These are phyloP conservation scores for Elasticomyces elasticus DNA, from an alignment of 495 filamentous ascomycete genomes.

Conservation along the genomic window DNA sequence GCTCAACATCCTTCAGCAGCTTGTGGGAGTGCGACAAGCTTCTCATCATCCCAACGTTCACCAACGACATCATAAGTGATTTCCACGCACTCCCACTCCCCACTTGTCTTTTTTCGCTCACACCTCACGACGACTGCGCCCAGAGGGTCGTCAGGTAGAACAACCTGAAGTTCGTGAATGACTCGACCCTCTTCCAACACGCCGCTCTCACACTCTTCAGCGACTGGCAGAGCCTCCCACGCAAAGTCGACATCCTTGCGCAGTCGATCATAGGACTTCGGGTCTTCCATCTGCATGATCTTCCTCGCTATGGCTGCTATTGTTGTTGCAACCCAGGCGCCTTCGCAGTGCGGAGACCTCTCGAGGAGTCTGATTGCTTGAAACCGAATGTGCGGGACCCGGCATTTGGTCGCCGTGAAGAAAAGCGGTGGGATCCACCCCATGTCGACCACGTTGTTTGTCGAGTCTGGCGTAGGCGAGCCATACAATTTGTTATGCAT, in stretches of 20 bases:
- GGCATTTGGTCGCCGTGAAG: constrained; percentile 47
- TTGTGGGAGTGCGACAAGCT: too few species aligned
- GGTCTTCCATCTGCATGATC: constrained; percentile 36
- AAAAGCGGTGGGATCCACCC: constrained; percentile 45
- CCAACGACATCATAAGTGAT: background rate
- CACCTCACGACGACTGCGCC: background rate
- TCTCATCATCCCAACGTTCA: background rate
- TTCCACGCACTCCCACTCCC: background rate
- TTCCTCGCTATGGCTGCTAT: constrained; percentile 25
- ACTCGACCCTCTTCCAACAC: background rate
- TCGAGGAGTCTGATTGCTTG: constrained; percentile 37
- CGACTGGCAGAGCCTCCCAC: background rate
- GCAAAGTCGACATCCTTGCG: background rate
- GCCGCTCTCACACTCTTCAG: background rate
- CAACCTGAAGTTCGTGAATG: background rate
- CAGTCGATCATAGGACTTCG: background rate
- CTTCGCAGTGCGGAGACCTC: constrained; percentile 40
- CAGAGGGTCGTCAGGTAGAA: background rate
- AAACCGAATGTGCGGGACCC: constrained; percentile 36
- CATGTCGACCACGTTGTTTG: too few species aligned
- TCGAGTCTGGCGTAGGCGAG: too few species aligned
- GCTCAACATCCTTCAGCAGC: too few species aligned
- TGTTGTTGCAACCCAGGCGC: constrained; percentile 35
- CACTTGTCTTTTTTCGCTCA: background rate
- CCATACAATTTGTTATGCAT: too few species aligned